Evolutionary conservation across 2,329 filamentous ascomycete genomes (phyloP).

Genomic region (Alternaria triticina): DNA sequence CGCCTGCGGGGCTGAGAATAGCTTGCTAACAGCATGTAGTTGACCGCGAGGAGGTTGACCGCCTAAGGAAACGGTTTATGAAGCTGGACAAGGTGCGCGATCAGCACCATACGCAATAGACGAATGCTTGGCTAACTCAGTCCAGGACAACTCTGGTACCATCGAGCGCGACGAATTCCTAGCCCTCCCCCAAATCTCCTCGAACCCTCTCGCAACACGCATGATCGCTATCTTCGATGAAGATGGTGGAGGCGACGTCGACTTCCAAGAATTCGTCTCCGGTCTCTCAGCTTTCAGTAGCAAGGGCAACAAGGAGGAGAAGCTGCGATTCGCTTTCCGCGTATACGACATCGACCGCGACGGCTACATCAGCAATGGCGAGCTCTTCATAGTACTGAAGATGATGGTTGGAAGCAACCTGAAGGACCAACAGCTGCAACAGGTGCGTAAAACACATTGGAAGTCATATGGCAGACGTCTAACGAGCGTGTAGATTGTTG

Average conservation of each 20-base stretch:
- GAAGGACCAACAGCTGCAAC: conserved; percentile 98
- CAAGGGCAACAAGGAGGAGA: conserved; percentile 99
- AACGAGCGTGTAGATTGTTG: conserved; percentile 73
- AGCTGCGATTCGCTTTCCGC: conserved; percentile 96
- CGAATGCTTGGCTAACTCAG: background rate
- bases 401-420: conserved; percentile 99
- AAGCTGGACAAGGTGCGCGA: conserved; percentile 89
- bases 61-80: conserved; percentile 97
- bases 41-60: conserved; percentile 95
- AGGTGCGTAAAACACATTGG: conserved; percentile 52
- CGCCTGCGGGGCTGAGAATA: conserved; percentile 37
- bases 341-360: conserved; percentile 99
- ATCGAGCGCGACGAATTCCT: conserved; percentile 99
- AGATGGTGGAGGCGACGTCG: conserved; percentile 95
- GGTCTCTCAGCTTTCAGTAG: conserved; percentile 94
- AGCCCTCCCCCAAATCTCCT: conserved; percentile 94
- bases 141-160: conserved; percentile 92
- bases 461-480: background rate
- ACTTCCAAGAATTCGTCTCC: conserved; percentile 98
- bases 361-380: conserved; percentile 97
- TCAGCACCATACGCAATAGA: background rate
- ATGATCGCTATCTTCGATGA: conserved; percentile 99
- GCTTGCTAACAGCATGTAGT: conserved; percentile 62
- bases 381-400: conserved; percentile 99
- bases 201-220: conserved; percentile 94